These are phyloP conservation scores for Saccharata proteae DNA, from an alignment of 2,329 filamentous ascomycete genomes.

Conservation along the genomic window DNA sequence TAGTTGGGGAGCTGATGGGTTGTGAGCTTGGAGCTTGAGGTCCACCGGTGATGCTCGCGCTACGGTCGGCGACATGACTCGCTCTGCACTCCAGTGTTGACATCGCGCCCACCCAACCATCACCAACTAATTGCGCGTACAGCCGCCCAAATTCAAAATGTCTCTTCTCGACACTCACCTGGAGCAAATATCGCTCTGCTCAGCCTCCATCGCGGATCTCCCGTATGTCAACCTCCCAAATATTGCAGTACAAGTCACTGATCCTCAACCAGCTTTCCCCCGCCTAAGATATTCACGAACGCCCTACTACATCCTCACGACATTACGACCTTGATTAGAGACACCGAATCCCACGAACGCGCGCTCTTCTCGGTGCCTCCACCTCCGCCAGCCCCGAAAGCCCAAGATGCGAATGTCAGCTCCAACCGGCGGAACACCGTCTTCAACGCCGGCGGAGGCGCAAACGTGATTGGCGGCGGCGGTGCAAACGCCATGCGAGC, in stretches of 20 bases:
- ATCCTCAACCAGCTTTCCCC: slow-evolving; percentile 59
- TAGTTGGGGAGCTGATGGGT: slow-evolving; percentile 1
- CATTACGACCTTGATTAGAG: slow-evolving; percentile 87
- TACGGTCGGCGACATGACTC: too few species aligned
- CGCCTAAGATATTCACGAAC: slow-evolving; percentile 91
- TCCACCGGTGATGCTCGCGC: neutral
- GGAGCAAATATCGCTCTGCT: slow-evolving; percentile 38
- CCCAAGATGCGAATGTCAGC: slow-evolving; percentile 31
- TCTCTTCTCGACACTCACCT: slow-evolving; percentile 35
- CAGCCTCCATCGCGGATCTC: slow-evolving; percentile 35
- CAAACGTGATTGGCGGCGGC: slow-evolving; percentile 24
- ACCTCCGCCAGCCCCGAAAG: slow-evolving; percentile 39
- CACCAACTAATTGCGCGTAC: neutral
- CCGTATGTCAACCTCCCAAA: slow-evolving; percentile 20
- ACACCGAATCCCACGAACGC: slow-evolving; percentile 88
- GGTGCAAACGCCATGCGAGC: slow-evolving; percentile 35
- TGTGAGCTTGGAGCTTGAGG: slow-evolving; percentile 1
- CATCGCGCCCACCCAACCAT: neutral
- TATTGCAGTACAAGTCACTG: neutral
- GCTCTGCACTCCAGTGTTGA: neutral
- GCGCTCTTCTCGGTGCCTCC: slow-evolving; percentile 87
- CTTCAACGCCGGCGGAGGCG: slow-evolving; percentile 26
- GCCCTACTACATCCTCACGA: slow-evolving; percentile 79
- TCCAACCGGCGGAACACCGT: slow-evolving; percentile 36
- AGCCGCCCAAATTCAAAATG: slow-evolving; percentile 17